phyloP scores from a whole-genome alignment of 176 grass and related monocot species.

The Carex parvula region DNA sequence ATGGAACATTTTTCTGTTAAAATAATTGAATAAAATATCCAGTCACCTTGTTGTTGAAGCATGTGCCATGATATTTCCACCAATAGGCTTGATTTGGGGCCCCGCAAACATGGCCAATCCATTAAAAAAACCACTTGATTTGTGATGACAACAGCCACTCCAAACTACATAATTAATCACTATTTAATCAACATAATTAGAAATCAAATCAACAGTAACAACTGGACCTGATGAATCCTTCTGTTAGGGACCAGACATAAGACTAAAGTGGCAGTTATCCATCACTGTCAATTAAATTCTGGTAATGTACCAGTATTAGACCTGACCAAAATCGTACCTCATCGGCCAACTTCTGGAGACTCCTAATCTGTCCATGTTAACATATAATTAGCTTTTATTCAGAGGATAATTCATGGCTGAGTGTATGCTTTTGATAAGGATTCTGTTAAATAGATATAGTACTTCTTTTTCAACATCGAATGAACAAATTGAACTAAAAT shows the following conservation, averaged over 20 bases:
- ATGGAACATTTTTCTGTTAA: background rate
- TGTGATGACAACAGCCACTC: conserved; percentile 90
- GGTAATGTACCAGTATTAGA: background rate
- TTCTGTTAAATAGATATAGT: background rate
- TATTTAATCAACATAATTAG: background rate
- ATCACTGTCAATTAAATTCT: background rate
- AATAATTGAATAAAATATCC: background rate
- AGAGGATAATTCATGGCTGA: background rate
- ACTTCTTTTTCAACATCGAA: background rate
- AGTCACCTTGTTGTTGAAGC: conserved; percentile 76
- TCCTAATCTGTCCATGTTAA: conserved; percentile 54
- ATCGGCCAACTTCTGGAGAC: conserved; percentile 90
- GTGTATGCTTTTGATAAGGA: background rate
- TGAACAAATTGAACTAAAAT: background rate
- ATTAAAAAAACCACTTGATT: conserved; percentile 85
- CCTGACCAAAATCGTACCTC: conserved; percentile 42
- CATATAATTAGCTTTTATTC: conserved; percentile 9
- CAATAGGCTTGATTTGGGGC: conserved; percentile 82
- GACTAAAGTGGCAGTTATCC: background rate
- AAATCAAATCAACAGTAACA: background rate
- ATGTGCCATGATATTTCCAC: conserved; percentile 96
- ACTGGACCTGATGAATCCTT: background rate
- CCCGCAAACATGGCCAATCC: conserved; percentile 89
- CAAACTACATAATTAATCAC: conserved; percentile 52
- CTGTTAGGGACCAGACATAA: background rate